These are phyloP conservation scores for Magnaporthiopsis incrustans DNA, from an alignment of 2,329 filamentous ascomycete species.

Conservation along the genomic window DNA sequence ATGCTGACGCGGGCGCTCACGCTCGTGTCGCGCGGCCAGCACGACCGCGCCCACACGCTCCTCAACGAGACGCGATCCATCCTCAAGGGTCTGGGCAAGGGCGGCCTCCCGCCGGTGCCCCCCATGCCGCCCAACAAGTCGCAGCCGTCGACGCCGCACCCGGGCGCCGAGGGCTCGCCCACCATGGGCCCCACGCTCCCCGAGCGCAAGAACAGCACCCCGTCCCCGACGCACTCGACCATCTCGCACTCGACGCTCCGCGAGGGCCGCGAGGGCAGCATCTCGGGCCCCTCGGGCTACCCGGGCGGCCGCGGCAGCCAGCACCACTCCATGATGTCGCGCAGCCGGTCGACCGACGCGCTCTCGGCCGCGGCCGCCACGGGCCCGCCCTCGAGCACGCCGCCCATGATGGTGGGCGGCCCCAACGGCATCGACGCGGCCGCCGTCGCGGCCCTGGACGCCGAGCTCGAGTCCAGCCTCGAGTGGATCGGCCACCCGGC, in stretches of 20 bases:
- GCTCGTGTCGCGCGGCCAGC: slow-evolving; percentile 81
- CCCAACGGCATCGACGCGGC: slow-evolving; percentile 69
- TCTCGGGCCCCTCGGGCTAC: neutral
- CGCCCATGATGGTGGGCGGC: slow-evolving; percentile 11
- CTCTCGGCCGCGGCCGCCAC: slow-evolving; percentile 25
- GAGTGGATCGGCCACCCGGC: slow-evolving; percentile 98
- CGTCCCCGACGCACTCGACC: slow-evolving; percentile 44
- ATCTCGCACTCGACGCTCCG: slow-evolving; percentile 27
- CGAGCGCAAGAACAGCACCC: slow-evolving; percentile 47
- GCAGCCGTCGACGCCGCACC: slow-evolving; percentile 41
- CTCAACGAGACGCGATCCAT: slow-evolving; percentile 91
- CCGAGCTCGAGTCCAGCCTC: slow-evolving; percentile 79
- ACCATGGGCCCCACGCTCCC: slow-evolving; percentile 32
- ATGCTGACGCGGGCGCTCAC: slow-evolving; percentile 93
- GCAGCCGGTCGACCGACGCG: slow-evolving; percentile 47
- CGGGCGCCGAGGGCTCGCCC: slow-evolving; percentile 34
- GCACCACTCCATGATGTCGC: slow-evolving; percentile 28
- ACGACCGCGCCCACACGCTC: slow-evolving; percentile 87
- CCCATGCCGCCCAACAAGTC: slow-evolving; percentile 42
- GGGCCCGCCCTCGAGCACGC: neutral
- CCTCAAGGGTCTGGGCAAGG: slow-evolving; percentile 90
- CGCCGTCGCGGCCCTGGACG: slow-evolving; percentile 80
- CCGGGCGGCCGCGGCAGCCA: neutral
- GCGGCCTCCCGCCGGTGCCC: slow-evolving; percentile 82
- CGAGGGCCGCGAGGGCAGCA: neutral